These are phyloP conservation scores for Celoporthe dispersa DNA, from an alignment of 2,329 filamentous ascomycete genomes.

Conservation along the genomic window DNA sequence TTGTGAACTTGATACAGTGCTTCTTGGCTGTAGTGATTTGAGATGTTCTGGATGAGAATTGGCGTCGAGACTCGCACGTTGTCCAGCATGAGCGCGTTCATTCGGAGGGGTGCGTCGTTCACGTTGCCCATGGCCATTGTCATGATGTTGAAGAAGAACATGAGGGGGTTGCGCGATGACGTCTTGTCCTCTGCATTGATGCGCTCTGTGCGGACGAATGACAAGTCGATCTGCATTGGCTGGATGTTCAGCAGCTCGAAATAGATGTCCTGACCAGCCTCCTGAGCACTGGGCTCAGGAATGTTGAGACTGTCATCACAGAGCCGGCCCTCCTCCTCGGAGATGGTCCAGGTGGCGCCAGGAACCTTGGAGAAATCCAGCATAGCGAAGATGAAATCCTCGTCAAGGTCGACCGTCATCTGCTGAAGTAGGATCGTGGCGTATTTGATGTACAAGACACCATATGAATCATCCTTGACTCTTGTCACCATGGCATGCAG, in stretches of 20 bases:
- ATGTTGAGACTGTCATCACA: conserved; percentile 91
- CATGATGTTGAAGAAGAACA: conserved; percentile 98
- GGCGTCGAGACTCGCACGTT: conserved; percentile 90
- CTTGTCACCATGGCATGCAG: conserved; percentile 89
- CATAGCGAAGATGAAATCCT: conserved; percentile 96
- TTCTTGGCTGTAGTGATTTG: conserved; percentile 96
- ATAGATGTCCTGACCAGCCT: conserved; percentile 92
- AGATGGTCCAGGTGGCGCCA: conserved; percentile 82
- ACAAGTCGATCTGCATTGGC: conserved; percentile 96
- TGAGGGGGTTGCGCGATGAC: conserved; percentile 87
- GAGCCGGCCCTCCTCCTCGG: conserved; percentile 77
- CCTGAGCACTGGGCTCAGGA: conserved; percentile 84
- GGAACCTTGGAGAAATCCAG: conserved; percentile 94
- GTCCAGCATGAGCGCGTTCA: conserved; percentile 93
- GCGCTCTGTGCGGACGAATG: conserved; percentile 94
- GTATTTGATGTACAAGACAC: conserved; percentile 98
- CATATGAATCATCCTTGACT: conserved; percentile 98
- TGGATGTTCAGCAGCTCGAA: conserved; percentile 97
- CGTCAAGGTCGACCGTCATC: conserved; percentile 97
- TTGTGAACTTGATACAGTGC: conserved; percentile 96
- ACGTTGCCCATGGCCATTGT: conserved; percentile 99
- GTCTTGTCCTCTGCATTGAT: conserved; percentile 96
- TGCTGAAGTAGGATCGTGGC: conserved; percentile 92
- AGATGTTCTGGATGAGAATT: conserved; percentile 82
- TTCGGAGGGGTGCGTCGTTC: conserved; percentile 92